Base-by-base conservation (phyloP, 306 rosid genomes). In the Gillenia trifoliata region DNA sequence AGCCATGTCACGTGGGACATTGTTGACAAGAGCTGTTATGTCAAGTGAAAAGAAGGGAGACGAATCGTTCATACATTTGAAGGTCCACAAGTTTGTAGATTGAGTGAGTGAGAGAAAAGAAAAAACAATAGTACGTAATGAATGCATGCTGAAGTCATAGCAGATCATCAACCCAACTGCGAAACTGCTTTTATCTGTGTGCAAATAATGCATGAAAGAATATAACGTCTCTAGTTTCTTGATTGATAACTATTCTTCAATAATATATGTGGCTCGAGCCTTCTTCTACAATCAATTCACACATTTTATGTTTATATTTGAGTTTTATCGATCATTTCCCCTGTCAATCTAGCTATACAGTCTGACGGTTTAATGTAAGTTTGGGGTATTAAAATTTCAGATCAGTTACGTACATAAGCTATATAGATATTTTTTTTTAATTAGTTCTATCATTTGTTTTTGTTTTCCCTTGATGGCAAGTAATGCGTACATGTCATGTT, bases 1-100 rank as follows among this genome's bases (percentile, higher is more conserved):
- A 78, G 80, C 78, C 80, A 60, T 73, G 70, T 82, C 80, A 83
- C 57, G 84, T 79, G 79, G 79, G 84, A 75, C 80, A 49, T 57
- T 68, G 34, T 73, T 71, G 81, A 74, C 75, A 72, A 72, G 78
- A 71, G 80, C 73, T 77, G 52, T 66, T 74, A 36, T 52, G 78
- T 77, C 80, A 71, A 72, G 59, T 77, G 83, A 75, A 55, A 77
- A 62, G 78, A 59, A 77, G 55, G 43, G 50, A 56, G 65, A 67
- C 11, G 78, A 75, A 66, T 82, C 64, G 74, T 73, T 77, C 77
- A 62, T 66, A 69, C 59, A 62, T 63, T 63, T 41, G 30, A 71
- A 81, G 84, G 84, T 81, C 83, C 86, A 83, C 81, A 25, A 63
- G 49, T 66, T 62, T 73, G 33, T 45, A 54, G 64, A 20, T 23